These are phyloP conservation scores for Globisporangium alternatum DNA, from an alignment of 352 stramenopile genomes.

Conservation along the genomic window DNA sequence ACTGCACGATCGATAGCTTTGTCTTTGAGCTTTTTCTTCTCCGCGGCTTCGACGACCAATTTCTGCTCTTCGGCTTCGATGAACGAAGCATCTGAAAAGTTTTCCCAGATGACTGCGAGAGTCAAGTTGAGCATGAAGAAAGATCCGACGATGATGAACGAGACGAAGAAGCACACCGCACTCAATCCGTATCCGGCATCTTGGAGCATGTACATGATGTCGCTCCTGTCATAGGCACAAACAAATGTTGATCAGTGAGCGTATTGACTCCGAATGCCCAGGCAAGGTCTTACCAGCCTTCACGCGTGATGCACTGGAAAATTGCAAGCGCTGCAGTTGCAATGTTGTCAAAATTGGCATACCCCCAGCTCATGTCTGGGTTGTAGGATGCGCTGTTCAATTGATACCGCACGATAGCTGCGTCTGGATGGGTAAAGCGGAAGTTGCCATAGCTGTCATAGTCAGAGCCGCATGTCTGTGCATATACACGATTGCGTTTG, in stretches of 20 bases:
- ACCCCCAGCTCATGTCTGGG: slow-evolving; percentile 81
- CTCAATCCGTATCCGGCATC: slow-evolving; percentile 42
- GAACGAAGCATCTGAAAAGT: slow-evolving; percentile 63
- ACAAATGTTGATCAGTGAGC: not conserved
- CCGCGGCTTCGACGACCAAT: slow-evolving; percentile 11
- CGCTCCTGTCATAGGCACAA: slow-evolving; percentile 24
- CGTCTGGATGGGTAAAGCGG: slow-evolving; percentile 52
- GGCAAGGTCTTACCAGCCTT: slow-evolving; percentile 77
- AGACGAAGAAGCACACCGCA: slow-evolving; percentile 80
- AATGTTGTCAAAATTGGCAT: slow-evolving; percentile 90
- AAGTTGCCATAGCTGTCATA: slow-evolving; percentile 63
- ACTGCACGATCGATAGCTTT: slow-evolving; percentile 15
- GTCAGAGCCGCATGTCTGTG: slow-evolving; percentile 55
- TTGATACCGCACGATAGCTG: slow-evolving; percentile 31
- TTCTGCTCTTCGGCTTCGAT: slow-evolving; percentile 48
- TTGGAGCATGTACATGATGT: slow-evolving; percentile 71
- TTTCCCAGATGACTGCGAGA: slow-evolving; percentile 88
- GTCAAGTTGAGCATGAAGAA: slow-evolving; percentile 92
- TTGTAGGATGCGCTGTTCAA: slow-evolving; percentile 51
- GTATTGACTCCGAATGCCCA: not conserved
- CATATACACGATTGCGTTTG: not conserved
- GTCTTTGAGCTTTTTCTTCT: slow-evolving; percentile 31
- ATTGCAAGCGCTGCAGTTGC: slow-evolving; percentile 73
- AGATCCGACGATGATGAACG: slow-evolving; percentile 85
- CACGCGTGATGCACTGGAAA: slow-evolving; percentile 90